A percentile compares a stretch with the other conserved stretches of the same genome.
phyloP scores from a whole-genome alignment of 2,329 filamentous ascomycete species.

The Cryphonectria radicalis region DNA sequence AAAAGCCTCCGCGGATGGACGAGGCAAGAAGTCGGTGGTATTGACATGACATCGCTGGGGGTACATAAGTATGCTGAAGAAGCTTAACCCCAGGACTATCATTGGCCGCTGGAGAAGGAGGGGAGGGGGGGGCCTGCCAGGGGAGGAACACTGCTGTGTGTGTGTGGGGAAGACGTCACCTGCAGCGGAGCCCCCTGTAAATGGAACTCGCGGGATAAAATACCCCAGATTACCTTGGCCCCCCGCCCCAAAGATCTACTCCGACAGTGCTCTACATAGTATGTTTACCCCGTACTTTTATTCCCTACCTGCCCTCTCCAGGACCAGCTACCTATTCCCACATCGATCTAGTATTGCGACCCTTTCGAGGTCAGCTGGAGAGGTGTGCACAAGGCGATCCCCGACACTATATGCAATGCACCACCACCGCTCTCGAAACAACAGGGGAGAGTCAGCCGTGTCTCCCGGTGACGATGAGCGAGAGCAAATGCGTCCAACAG shows the following conservation, averaged over 20 bases:
- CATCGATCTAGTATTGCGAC: slow-evolving; percentile 1
- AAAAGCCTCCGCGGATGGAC: neutral
- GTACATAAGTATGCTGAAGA: neutral
- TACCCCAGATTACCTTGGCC: neutral
- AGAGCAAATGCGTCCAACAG: neutral
- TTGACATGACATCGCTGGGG: slow-evolving; percentile 4
- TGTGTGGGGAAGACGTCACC: neutral
- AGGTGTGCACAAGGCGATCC: neutral
- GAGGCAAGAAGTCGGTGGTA: neutral
- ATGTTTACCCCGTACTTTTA: neutral
- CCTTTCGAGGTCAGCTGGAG: slow-evolving; percentile 1
- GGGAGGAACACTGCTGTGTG: neutral
- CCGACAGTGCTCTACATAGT: neutral
- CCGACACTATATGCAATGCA: neutral
- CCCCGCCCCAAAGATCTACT: no score
- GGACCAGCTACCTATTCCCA: neutral
- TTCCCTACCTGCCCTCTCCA: neutral
- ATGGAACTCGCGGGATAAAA: neutral
- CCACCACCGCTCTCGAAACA: neutral
- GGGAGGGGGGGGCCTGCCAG: neutral
- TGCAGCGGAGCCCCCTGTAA: slow-evolving; percentile 1
- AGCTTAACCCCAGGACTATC: neutral
- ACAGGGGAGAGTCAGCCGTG: neutral
- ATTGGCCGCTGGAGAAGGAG: neutral
- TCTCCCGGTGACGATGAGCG: neutral